phyloP scores from a whole-genome alignment of 495 filamentous ascomycete genomes.

The Annulohypoxylon bovei region DNA sequence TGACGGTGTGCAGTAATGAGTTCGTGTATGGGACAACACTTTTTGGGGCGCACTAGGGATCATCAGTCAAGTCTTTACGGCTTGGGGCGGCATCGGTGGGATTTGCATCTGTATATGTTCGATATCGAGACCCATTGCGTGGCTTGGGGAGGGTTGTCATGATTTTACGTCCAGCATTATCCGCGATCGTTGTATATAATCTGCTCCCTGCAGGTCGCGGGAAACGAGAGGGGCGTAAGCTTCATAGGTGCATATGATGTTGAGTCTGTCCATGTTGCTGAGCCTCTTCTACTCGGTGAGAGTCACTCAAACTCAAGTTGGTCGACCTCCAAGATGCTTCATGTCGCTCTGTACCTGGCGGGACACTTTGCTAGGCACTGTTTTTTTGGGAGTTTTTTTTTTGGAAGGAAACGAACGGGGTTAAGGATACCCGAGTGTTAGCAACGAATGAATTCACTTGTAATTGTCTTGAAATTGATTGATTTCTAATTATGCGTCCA shows the following conservation, averaged over 20 bases:
- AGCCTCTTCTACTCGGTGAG: background rate
- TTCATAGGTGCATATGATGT: slow-evolving; percentile 16
- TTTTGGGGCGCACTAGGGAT: slow-evolving; percentile 1
- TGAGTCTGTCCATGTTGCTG: background rate
- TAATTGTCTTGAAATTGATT: background rate
- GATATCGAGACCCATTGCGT: slow-evolving; percentile 2
- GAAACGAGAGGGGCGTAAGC: background rate
- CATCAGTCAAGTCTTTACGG: slow-evolving; percentile 4
- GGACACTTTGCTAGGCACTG: background rate
- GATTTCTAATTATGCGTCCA: background rate
- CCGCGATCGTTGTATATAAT: slow-evolving; percentile 28
- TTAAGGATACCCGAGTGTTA: slow-evolving; percentile 1
- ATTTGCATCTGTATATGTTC: slow-evolving; percentile 15
- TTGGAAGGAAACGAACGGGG: background rate
- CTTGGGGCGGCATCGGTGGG: background rate
- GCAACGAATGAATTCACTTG: background rate
- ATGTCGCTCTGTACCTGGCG: background rate
- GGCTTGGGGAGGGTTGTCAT: slow-evolving; percentile 17
- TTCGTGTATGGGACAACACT: background rate
- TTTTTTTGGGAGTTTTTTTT: too few relatives aligned
- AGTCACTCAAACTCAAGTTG: background rate
- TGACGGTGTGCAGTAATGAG: slow-evolving; percentile 56
- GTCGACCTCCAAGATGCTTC: background rate
- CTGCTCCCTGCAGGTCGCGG: slow-evolving; percentile 1
- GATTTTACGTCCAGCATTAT: slow-evolving; percentile 31